phyloP scores from a whole-genome alignment of 305 asterid species.

The Nicotiana rustica region DNA sequence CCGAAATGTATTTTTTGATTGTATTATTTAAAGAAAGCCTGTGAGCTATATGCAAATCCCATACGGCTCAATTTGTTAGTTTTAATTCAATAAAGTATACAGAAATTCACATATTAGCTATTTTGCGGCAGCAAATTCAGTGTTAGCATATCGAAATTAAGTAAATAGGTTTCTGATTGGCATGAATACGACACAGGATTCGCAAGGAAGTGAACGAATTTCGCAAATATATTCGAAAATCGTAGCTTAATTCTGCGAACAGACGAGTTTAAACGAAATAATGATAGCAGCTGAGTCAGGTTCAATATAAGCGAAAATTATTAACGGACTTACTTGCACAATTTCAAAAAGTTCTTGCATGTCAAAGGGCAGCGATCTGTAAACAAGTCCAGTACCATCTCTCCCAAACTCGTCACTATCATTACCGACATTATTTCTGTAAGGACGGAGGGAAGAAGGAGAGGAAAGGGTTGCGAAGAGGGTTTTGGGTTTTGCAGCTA shows the following conservation, averaged over 20 bases:
- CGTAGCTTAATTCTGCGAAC: not conserved
- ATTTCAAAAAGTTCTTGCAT: conserved; percentile 92
- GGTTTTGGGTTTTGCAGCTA: not conserved
- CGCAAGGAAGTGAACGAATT: not conserved
- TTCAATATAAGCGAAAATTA: not conserved
- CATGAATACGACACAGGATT: not conserved
- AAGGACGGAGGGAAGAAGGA: not conserved
- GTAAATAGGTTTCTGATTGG: not conserved
- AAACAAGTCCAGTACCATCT: conserved; percentile 76
- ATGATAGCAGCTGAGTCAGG: not conserved
- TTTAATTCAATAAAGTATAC: not conserved
- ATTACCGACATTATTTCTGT: conserved; percentile 70
- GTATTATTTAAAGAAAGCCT: not conserved
- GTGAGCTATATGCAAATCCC: not conserved
- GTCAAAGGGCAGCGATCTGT: conserved; percentile 90
- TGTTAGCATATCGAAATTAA: not conserved
- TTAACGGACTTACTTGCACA: conserved; percentile 74
- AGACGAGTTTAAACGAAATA: not conserved
- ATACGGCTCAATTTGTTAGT: not conserved
- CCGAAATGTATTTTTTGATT: not conserved
- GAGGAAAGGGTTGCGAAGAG: not conserved
- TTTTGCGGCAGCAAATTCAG: not conserved
- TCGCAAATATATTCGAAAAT: not conserved
- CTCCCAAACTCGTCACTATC: conserved; percentile 95
- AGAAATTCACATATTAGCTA: not conserved